A percentile compares a stretch with the other conserved stretches of the same genome.
Evolutionary conservation across 2,329 filamentous ascomycete species (phyloP).

Genomic region (Fusarium caatingaense): DNA sequence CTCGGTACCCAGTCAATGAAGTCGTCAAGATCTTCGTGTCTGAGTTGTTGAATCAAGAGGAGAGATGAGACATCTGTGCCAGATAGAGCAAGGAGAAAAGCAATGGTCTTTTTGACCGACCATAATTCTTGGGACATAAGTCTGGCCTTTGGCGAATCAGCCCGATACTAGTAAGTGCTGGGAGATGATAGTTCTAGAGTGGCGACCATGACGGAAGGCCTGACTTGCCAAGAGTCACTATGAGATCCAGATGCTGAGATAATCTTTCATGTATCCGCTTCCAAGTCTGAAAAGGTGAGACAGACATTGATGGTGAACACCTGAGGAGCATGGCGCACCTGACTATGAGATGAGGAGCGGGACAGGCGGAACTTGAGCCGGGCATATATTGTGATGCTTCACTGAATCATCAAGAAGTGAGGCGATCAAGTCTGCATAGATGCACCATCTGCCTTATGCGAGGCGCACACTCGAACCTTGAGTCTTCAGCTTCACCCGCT

Average conservation of each 20-base stretch:
- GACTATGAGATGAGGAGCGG: conserved; percentile 8
- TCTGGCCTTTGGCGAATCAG: conserved; percentile 22
- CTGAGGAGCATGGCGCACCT: conserved; percentile 7
- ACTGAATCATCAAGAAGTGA: conserved; percentile 12
- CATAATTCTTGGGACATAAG: background rate
- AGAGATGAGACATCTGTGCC: conserved; percentile 30
- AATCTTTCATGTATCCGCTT: conserved; percentile 5
- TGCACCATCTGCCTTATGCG: background rate
- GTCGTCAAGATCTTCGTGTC: background rate
- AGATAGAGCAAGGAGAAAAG: conserved; percentile 16
- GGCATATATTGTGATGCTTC: conserved; percentile 1
- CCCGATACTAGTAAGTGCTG: conserved; percentile 33
- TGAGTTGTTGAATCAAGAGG: conserved; percentile 10
- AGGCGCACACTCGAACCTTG: background rate
- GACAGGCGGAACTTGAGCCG: conserved; percentile 17
- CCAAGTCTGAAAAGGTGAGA: conserved; percentile 14
- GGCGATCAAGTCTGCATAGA: background rate
- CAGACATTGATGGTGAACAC: conserved; percentile 16
- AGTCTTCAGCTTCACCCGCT: background rate
- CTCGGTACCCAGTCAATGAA: background rate
- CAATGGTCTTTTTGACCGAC: conserved; percentile 17
- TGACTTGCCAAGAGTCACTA: conserved; percentile 13
- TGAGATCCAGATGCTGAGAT: conserved; percentile 8
- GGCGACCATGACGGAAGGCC: conserved; percentile 32
- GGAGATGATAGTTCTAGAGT: conserved; percentile 32